Conservation (phyloP, 2,329 filamentous ascomycete genomes). For the Clarireedia homoeocarpa region DNA sequence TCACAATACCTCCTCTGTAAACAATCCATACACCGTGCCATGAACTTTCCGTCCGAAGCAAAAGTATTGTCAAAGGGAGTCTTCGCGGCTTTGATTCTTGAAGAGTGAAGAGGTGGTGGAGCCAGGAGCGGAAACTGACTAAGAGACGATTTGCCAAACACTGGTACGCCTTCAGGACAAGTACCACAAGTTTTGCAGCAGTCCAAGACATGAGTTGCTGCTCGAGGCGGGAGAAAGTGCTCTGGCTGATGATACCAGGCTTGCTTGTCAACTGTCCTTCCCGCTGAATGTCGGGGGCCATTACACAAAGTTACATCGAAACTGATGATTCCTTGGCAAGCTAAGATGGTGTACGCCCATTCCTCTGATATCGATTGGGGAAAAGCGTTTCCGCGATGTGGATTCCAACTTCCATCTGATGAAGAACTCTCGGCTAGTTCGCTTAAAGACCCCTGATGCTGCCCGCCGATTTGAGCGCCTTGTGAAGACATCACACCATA, state of each 20-base stretch:
- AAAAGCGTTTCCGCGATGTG: conserved; percentile 44
- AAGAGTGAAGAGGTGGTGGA: conserved; percentile 69
- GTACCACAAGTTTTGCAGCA: conserved; percentile 70
- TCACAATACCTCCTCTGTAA: conserved; percentile 77
- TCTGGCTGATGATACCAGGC: conserved; percentile 27
- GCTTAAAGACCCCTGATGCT: conserved; percentile 52
- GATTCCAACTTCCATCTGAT: conserved; percentile 42
- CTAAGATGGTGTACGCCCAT: conserved; percentile 71
- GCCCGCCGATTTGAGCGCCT: conserved; percentile 45
- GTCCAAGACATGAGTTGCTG: conserved; percentile 67
- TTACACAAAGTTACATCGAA: conserved; percentile 84
- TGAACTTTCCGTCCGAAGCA: conserved; percentile 41
- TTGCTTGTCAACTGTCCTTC: conserved; percentile 35
- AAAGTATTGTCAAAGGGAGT: conserved; percentile 35
- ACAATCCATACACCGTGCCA: conserved; percentile 74
- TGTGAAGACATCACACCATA: conserved; percentile 29
- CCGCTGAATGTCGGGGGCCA: conserved; percentile 64
- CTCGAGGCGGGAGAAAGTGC: conserved; percentile 34
- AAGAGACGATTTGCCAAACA: conserved; percentile 48
- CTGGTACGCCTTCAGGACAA: conserved; percentile 67
- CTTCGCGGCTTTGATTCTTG: conserved; percentile 52
- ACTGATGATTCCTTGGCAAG: conserved; percentile 68
- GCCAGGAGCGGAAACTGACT: conserved; percentile 62
- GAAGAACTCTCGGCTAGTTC: conserved; percentile 36
- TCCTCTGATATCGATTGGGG: conserved; percentile 40